Base-by-base conservation (phyloP, 495 filamentous ascomycete genomes). In the Annulohypoxylon nitens region DNA sequence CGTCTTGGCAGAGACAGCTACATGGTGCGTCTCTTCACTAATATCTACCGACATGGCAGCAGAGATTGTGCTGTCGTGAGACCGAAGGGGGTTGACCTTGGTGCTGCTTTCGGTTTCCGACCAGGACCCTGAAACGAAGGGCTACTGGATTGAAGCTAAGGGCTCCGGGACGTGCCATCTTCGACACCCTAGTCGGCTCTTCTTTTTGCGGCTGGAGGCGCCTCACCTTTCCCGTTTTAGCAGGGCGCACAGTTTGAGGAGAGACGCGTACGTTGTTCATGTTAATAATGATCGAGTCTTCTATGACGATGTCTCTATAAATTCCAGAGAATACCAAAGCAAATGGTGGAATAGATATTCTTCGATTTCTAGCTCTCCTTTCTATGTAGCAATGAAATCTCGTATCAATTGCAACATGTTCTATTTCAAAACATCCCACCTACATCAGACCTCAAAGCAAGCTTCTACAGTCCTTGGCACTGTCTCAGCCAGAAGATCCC, bases 81-180 rank as follows among this genome's bases (percentile, higher is more conserved):
- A 71, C 72, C 34, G 50, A 66, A 61, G 53, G 60, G 70, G 64
- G 47, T 67, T 64, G 47, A 61, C 63, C 67, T 68, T 64, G 73
- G 55, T 55, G 62, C 72, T 67, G 57, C 51, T 71, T 67, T 68
- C 51, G 58, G 72, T 71, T 71, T 75, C 72, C 43, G 57, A 68
- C 64, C n/a, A 64, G 73, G 65, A 57, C 55, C 54, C 62, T 75
- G 73, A 75, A 75, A 75, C 73, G 73, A 69, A 69, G 64, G 60
- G 67, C 18, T 36, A 51, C 30, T 69, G 54, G 62, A 53, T 66
- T 58, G 33, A 75, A 67, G 66, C 61, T 70, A 71, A 60, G 48
- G 47, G 62, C 41, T 64, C 65, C 73, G 73, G 73, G 64, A 75
- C 33, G 37, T 75, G 64, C 68, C 73, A 68, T 64, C 43, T 62